Evolutionary conservation across 805 yeast genomes (phyloP), one percentile per base, ranked within the genome.

Genomic region (Pichia deserticola): DNA sequence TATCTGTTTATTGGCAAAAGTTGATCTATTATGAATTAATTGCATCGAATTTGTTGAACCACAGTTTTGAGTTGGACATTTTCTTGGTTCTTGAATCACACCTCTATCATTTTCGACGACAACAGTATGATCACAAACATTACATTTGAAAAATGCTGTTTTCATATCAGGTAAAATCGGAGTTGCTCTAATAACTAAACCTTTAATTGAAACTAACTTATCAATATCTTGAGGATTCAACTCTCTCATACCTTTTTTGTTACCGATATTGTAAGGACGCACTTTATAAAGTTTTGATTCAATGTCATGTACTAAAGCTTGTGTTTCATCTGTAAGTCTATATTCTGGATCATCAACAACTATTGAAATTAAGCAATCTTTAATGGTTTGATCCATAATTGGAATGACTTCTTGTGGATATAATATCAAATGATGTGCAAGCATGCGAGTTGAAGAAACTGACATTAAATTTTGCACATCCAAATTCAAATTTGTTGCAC

Each of bases 351-450:
- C 63, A 54, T 83, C 89, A 51, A 81, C 69, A 25, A 82, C 81
- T 20, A 86, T 64, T 12, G 88, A 82, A 29, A 89, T 83, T 80
- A 93, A 80, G 60, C 89, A 84, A 63, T 92, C 97, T 63, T 89
- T 89, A 50, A 90, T 77, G 5, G 96, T 83, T 62, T 90, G 97
- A 74, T 93, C 99, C 97, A 93, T 90, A 59, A 93, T 88, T 10
- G 99, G 97, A 49, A 93, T 82, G 37, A 93, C 88, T 73, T 93
- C 99, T 65, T 90, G 97, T 0, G 99, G 99, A 63, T 90, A 93
- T 62, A 89, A 86, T 56, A 89, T 78, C 55, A 93, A 72, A 67
- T 92, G 97, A 61, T 86, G 78, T 67, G 86, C 93, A 47, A 93
- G 71, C 60, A 86, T 88, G 53, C 78, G 79, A 5, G 97, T 82